Base-by-base conservation (phyloP, 306 rosid species). In the Dalbergia cochinchinensis region DNA sequence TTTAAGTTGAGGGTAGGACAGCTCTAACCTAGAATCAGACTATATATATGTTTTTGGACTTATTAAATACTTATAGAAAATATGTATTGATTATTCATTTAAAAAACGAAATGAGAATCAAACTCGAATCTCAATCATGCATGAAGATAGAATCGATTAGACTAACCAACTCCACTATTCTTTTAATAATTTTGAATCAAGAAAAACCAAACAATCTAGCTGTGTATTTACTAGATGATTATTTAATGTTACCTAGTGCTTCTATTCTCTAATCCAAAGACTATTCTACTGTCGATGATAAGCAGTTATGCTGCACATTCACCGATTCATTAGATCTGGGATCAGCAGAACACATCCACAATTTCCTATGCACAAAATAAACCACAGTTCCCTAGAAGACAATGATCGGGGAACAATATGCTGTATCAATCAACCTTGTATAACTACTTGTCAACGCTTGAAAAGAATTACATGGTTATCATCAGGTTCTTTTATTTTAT, bases 341-440 rank as follows among this genome's bases (percentile, higher is more conserved):
- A 83, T 83, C 77, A n/a, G 60, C 20, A 16, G 41, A 72, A 12
- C 78, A 70, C 62, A 39, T 37, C 12, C 71, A 58, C 79, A 71
- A 71, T 76, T 70, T 53, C 74, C 77, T 53, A 51, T 71, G 73
- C 18, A 69, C 18, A 69, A 42, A 50, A 11, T 6, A 50, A 20
- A 39, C 44, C 73, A 54, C 73, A 33, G 14, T 60, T 82, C 68
- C 85, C 85, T 11, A 78, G 5, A 60, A 58, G 86, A 82, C 85
- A 82, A 69, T 70, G 78, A 76, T 82, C 73, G 69, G 45, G 45
- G 75, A 74, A 45, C 61, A 72, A 51, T 31, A 42, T 42, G 37
- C 31, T 75, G 20, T 63, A 26, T 39, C 14, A 8, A 64, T 76
- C 73, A 77, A 71, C 47, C 42, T 33, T 59, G 55, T 59, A 66